Base-by-base conservation (phyloP, 257 asterid genomes). In the Solanum piurae region DNA sequence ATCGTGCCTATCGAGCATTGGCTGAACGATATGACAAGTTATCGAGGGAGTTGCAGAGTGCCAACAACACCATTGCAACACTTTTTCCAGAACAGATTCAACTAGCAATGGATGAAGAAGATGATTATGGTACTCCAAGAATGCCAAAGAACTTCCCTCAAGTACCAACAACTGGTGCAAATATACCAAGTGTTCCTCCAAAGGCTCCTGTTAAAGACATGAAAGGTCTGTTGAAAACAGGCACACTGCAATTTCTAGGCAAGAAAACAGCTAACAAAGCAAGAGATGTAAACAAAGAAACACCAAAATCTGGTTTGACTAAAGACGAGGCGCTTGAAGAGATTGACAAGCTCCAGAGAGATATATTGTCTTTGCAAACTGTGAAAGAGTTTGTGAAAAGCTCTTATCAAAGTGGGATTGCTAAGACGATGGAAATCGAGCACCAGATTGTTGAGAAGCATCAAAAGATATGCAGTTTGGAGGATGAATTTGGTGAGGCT, bases 1-100 rank as follows among this genome's bases (percentile, higher is more conserved):
- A 92, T 86, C 93, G 93, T 33, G 93, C 94, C 23, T 97, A 92
- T 87, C 90, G 95, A 8, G 91, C 98, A 14, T 86, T 97, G 52
- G 99, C 99, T 2, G 99, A 95, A 82, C 94, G 99, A 9, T 95
- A 95, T 73, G 99, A 97, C 88, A 93, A 92, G 83, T 21, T 97
- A 34, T 97, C 99, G 49, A 95, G 92, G 25, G 99, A 97, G 8
- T 71, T 97, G 71, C 99, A 97, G 74, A 95, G 92, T 64, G 99
- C 98, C 76, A 97, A 97, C 84, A 91, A 92, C 58, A 94, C 99
- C 10, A 92, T 97, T n/a, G 99, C 98, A 1, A 92, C 95, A 5
- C 93, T 93, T 5, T 97, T 91, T 33, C 99, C 99, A 0, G 99
- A 97, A 25, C 98, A 95, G 40, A 91, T 95, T 34, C 98, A 91